These are phyloP conservation scores for Scheffersomyces titani DNA, from an alignment of 1,139 yeast genomes.

Conservation along the genomic window DNA sequence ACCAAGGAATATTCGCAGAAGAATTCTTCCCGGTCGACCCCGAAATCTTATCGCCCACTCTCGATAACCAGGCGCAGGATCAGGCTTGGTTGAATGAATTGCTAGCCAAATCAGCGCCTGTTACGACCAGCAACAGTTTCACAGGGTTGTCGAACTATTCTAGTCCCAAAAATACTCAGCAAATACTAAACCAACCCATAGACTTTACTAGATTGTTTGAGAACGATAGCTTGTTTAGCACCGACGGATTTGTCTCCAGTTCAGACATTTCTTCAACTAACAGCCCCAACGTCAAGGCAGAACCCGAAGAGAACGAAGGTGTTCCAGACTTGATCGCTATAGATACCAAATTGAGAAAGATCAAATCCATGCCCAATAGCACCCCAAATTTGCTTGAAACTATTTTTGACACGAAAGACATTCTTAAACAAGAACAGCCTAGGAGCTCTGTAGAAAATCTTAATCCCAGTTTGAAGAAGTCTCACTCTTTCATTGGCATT, in stretches of 20 bases:
- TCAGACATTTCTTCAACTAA: slow-evolving; percentile 8
- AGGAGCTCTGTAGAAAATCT: neutral
- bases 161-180: neutral
- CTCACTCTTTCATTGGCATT: neutral
- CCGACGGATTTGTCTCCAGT: slow-evolving; percentile 5
- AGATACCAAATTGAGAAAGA: slow-evolving; percentile 14
- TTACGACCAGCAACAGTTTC: slow-evolving; percentile 17
- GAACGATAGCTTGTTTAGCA: slow-evolving; percentile 9
- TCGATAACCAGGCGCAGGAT: slow-evolving; percentile 10
- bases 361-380: slow-evolving; percentile 13
- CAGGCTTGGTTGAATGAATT: slow-evolving; percentile 24
- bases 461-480: neutral
- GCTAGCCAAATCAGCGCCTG: slow-evolving; percentile 19
- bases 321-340: slow-evolving; percentile 13
- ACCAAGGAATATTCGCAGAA: neutral
- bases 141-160: neutral
- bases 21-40: slow-evolving; percentile 4
- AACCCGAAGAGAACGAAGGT: slow-evolving; percentile 4
- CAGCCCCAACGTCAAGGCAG: slow-evolving; percentile 13
- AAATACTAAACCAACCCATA: neutral
- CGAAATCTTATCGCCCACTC: slow-evolving; percentile 17
- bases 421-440: slow-evolving; percentile 15
- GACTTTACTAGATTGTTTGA: slow-evolving; percentile 7
- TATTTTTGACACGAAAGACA: slow-evolving; percentile 27
- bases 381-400: slow-evolving; percentile 23